Conservation (phyloP, 805 yeast genomes). For the Saccharomyces eubayanus region DNA sequence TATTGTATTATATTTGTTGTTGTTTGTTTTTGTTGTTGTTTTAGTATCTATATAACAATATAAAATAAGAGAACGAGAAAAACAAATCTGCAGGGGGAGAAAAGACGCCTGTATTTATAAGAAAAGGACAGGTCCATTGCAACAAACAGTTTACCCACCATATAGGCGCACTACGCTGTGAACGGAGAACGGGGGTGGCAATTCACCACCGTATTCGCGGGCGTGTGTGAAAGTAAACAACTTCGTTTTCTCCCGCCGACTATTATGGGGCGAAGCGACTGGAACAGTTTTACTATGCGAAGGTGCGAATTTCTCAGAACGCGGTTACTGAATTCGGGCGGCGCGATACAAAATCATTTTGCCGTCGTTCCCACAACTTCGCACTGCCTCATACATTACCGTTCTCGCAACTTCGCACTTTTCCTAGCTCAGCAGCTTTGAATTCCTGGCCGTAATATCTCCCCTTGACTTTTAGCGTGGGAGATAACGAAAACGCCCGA, state of each 20-base stretch:
- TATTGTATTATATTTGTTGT: conserved; percentile 22
- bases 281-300: conserved; percentile 11
- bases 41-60: neutral
- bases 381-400: conserved; percentile 15
- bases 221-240: neutral
- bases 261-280: conserved; percentile 15
- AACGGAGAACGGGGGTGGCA: neutral
- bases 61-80: neutral
- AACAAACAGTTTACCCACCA: neutral
- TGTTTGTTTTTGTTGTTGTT: conserved; percentile 4
- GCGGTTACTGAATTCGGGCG: conserved; percentile 2
- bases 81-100: neutral
- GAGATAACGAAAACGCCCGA: neutral
- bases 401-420: conserved; percentile 16
- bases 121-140: neutral
- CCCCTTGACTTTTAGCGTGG: neutral
- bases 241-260: conserved; percentile 4
- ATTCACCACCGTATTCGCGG: neutral
- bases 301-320: conserved; percentile 18
- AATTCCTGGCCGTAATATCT: neutral
- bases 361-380: conserved; percentile 11
- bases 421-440: conserved; percentile 1
- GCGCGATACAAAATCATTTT: neutral
- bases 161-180: neutral
- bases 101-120: neutral